phyloP scores from a whole-genome alignment of 768 basidiomycete genomes.

The Pleurotus citrinopileatus region DNA sequence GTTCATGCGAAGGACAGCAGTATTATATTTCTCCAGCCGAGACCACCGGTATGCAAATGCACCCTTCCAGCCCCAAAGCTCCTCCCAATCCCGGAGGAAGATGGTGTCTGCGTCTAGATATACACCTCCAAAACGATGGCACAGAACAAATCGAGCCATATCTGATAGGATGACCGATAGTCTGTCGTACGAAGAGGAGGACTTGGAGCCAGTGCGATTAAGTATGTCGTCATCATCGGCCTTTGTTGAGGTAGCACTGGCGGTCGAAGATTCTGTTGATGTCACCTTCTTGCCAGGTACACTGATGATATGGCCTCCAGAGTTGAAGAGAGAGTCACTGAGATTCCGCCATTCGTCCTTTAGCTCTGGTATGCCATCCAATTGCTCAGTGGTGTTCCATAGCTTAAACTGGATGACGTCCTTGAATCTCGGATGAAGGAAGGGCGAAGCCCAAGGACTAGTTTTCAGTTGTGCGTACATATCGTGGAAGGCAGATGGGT shows the following conservation, averaged over 20 bases:
- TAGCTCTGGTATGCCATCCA: constrained; percentile 84
- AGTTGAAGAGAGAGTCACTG: constrained; percentile 79
- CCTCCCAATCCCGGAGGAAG: constrained; percentile 93
- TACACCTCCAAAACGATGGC: constrained; percentile 90
- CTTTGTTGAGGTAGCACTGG: constrained; percentile 51
- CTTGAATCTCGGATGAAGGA: constrained; percentile 85
- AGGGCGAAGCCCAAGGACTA: constrained; percentile 91
- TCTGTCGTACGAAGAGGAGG: constrained; percentile 83
- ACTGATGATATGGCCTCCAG: constrained; percentile 74
- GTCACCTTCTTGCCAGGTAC: constrained; percentile 41
- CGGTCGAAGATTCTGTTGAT: constrained; percentile 24
- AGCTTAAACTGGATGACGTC: constrained; percentile 89
- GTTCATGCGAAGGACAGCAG: constrained; percentile 87
- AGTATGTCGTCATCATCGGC: constrained; percentile 52
- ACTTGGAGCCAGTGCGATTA: constrained; percentile 88
- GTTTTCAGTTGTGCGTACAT: constrained; percentile 78
- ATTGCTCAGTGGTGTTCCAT: constrained; percentile 97
- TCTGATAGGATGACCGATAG: constrained; percentile 91
- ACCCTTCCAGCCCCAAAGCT: constrained; percentile 92
- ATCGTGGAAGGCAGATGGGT: constrained; percentile 71
- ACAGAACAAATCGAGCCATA: constrained; percentile 95
- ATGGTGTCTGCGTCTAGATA: constrained; percentile 95
- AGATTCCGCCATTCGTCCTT: constrained; percentile 84
- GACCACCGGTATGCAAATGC: constrained; percentile 96
- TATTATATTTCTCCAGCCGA: constrained; percentile 90